Evolutionary conservation across 495 filamentous ascomycete species (phyloP).

Genomic region (Articulospora tetracladia): DNA sequence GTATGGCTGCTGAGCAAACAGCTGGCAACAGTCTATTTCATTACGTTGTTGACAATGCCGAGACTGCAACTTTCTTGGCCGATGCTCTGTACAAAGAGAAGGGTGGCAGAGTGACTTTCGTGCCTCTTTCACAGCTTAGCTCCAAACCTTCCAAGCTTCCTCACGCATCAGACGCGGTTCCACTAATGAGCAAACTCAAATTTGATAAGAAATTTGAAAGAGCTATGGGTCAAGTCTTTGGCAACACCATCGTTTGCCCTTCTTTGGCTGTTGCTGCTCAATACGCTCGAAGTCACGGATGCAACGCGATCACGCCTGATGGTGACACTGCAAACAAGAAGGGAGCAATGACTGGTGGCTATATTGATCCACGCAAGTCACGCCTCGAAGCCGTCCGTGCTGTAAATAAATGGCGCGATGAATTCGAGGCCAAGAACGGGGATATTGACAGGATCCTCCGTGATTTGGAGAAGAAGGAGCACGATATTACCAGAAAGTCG

Average conservation of each 20-base stretch:
- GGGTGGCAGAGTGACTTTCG: constrained; percentile 88
- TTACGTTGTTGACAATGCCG: constrained; percentile 91
- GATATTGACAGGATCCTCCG: constrained; percentile 55
- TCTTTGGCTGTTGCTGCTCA: constrained; percentile 80
- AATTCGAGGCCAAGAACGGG: constrained; percentile 54
- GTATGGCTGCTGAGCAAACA: constrained; percentile 86
- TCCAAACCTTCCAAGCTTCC: constrained; percentile 70
- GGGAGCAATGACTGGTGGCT: constrained; percentile 92
- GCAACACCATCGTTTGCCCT: constrained; percentile 90
- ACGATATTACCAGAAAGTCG: constrained; percentile 78
- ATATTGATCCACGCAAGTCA: constrained; percentile 76
- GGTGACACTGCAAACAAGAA: constrained; percentile 92
- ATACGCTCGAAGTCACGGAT: constrained; percentile 84
- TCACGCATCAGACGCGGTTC: constrained; percentile 78
- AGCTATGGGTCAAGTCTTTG: constrained; percentile 91
- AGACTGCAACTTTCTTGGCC: constrained; percentile 76
- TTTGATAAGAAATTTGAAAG: constrained; percentile 74
- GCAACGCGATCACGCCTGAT: constrained; percentile 90
- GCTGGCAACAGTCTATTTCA: constrained; percentile 93
- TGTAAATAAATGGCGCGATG: constrained; percentile 69
- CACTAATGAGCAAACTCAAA: constrained; percentile 80
- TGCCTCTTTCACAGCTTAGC: constrained; percentile 81
- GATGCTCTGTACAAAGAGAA: constrained; percentile 75
- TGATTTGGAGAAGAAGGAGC: constrained; percentile 72
- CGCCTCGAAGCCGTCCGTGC: constrained; percentile 77